These are phyloP conservation scores for Penicillium crystallinum DNA, from an alignment of 495 filamentous ascomycete genomes.

Conservation along the genomic window DNA sequence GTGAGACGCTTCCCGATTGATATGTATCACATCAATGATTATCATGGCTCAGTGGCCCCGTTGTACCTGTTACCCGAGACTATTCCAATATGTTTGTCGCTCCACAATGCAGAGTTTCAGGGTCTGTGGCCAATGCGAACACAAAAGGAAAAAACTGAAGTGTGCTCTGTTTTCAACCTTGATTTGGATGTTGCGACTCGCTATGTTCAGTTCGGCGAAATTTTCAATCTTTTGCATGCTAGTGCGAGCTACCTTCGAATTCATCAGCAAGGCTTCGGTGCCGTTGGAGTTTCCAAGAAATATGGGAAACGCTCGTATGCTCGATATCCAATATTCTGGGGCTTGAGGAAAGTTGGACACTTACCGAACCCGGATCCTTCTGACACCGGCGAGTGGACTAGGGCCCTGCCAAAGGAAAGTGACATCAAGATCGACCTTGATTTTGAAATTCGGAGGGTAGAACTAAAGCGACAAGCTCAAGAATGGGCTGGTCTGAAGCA, in stretches of 20 bases:
- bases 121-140: constrained; percentile 71
- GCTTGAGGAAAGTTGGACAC: constrained; percentile 62
- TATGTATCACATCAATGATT: constrained; percentile 78
- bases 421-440: constrained; percentile 51
- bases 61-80: constrained; percentile 63
- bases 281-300: constrained; percentile 69
- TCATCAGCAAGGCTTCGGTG: constrained; percentile 70
- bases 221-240: constrained; percentile 70
- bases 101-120: constrained; percentile 70
- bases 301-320: constrained; percentile 72
- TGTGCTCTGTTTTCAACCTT: constrained; percentile 67
- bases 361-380: constrained; percentile 73
- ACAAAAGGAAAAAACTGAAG: constrained; percentile 59
- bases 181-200: constrained; percentile 36
- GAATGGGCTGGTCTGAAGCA: constrained; percentile 69
- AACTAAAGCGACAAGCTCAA: constrained; percentile 63
- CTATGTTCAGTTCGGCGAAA: constrained; percentile 58
- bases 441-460: constrained; percentile 52
- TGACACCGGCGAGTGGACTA: constrained; percentile 65
- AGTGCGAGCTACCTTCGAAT: constrained; percentile 68
- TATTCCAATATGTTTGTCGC: constrained; percentile 44
- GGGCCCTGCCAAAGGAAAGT: constrained; percentile 46
- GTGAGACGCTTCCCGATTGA: constrained; percentile 59
- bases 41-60: constrained; percentile 69
- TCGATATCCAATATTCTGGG: constrained; percentile 76